phyloP scores from a whole-genome alignment of 495 filamentous ascomycete species.

The Aspergillus panamensis region DNA sequence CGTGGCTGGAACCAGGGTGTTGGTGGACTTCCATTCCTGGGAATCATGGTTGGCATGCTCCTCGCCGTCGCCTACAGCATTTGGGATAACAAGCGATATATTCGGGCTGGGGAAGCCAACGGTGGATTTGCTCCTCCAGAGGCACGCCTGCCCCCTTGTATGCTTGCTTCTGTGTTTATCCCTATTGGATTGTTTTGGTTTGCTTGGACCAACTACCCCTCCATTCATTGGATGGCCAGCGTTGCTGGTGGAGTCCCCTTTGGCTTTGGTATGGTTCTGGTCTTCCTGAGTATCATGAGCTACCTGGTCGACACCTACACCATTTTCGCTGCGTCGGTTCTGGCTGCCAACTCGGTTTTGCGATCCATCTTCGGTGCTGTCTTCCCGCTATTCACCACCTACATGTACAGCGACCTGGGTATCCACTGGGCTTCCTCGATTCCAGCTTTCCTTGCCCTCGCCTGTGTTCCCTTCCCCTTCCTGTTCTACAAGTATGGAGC shows the following conservation, averaged over 20 bases:
- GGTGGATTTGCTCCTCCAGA: conserved; percentile 47
- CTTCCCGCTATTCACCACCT: conserved; percentile 78
- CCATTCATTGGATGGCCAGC: conserved; percentile 65
- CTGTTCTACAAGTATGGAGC: conserved; percentile 75
- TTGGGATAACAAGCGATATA: conserved; percentile 50
- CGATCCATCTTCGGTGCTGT: conserved; percentile 70
- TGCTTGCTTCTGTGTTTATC: conserved; percentile 42
- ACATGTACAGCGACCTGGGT: conserved; percentile 73
- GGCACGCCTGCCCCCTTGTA: conserved; percentile 43
- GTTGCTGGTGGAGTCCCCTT: conserved; percentile 67
- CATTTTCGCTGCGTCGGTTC: conserved; percentile 75
- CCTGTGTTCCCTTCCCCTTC: conserved; percentile 75
- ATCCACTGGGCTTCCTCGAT: conserved; percentile 78
- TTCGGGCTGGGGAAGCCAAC: conserved; percentile 32
- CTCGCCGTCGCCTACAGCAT: conserved; percentile 50
- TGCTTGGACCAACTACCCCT: conserved; percentile 65
- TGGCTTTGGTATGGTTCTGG: conserved; percentile 69
- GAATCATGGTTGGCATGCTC: conserved; percentile 82
- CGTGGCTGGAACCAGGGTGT: conserved; percentile 73
- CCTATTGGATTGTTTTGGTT: conserved; percentile 60
- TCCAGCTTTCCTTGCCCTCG: conserved; percentile 72
- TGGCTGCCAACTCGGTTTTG: conserved; percentile 74
- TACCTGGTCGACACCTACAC: conserved; percentile 82
- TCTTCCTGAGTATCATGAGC: conserved; percentile 73
- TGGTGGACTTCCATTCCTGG: conserved; percentile 72